A percentile compares a stretch with the other conserved stretches of the same genome.
phyloP scores from a whole-genome alignment of 305 asterid genomes.

The Euphrasia arctica region DNA sequence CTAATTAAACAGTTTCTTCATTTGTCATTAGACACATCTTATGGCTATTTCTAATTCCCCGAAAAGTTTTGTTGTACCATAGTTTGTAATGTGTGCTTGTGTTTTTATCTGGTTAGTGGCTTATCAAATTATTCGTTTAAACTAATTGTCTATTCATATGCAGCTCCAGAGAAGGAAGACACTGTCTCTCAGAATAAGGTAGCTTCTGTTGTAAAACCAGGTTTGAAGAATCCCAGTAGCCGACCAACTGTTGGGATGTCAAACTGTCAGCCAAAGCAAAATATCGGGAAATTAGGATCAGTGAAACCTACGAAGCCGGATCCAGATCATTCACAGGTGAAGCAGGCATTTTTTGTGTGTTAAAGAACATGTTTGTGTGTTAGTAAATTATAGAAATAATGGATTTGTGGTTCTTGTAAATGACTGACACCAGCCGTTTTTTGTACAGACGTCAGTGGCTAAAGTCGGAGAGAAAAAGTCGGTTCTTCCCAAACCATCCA shows the following conservation, averaged over 20 bases:
- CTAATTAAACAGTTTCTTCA: slow-evolving; percentile 13
- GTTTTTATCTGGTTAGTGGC: not conserved
- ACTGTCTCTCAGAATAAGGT: slow-evolving; percentile 56
- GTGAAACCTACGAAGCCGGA: slow-evolving; percentile 51
- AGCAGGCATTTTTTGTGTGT: slow-evolving; percentile 19
- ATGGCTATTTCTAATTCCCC: slow-evolving; percentile 7
- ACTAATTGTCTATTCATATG: slow-evolving; percentile 28
- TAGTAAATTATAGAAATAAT: slow-evolving; percentile 7
- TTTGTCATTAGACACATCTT: not conserved
- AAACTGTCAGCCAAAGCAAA: slow-evolving; percentile 57
- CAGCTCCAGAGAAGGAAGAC: slow-evolving; percentile 64
- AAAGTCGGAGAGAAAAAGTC: slow-evolving; percentile 41
- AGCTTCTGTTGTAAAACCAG: slow-evolving; percentile 29
- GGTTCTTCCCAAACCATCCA: slow-evolving; percentile 47
- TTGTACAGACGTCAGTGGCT: slow-evolving; percentile 40
- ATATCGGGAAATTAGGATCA: slow-evolving; percentile 43
- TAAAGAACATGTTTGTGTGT: not conserved
- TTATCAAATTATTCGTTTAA: slow-evolving; percentile 17
- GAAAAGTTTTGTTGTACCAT: slow-evolving; percentile 7
- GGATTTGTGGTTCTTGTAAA: slow-evolving; percentile 17
- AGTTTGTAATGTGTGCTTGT: not conserved
- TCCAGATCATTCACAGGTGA: slow-evolving; percentile 44
- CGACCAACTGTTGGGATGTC: slow-evolving; percentile 37
- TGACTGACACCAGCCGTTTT: slow-evolving; percentile 22
- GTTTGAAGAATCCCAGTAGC: slow-evolving; percentile 44